A percentile compares a stretch with the other conserved stretches of the same genome.
phyloP scores from a whole-genome alignment of 2,329 filamentous ascomycete species.

The Pleurostoma richardsiae region DNA sequence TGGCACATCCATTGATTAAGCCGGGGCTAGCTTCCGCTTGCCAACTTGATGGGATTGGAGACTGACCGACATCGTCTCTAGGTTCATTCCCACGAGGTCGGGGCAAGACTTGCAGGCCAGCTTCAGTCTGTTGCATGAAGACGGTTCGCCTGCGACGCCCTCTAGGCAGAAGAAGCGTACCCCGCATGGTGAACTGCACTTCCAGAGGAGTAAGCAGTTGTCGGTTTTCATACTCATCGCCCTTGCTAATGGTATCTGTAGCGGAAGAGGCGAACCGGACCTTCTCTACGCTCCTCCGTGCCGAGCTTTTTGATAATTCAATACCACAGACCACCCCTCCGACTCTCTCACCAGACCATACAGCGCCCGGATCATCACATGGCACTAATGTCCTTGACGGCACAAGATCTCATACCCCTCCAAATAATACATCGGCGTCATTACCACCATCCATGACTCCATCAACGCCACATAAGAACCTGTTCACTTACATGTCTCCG shows the following conservation, averaged over 20 bases:
- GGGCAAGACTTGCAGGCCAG: constrained; percentile 92
- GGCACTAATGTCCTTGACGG: constrained; percentile 56
- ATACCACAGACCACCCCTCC: constrained; percentile 75
- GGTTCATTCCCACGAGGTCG: constrained; percentile 91
- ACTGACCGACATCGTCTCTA: constrained; percentile 25
- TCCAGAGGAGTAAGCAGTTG: constrained; percentile 72
- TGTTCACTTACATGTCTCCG: constrained; percentile 87
- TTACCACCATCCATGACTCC: constrained; percentile 78
- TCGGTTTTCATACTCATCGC: background rate
- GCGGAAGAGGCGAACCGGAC: constrained; percentile 94
- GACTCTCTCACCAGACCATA: constrained; percentile 54
- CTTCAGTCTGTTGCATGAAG: constrained; percentile 86
- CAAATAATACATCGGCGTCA: constrained; percentile 55
- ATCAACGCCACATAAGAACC: constrained; percentile 94
- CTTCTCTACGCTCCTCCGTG: constrained; percentile 80
- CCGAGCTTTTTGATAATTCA: constrained; percentile 87
- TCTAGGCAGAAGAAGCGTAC: constrained; percentile 80
- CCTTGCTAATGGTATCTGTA: constrained; percentile 22
- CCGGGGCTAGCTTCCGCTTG: background rate
- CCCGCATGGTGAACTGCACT: constrained; percentile 86
- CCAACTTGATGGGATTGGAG: no score
- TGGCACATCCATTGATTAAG: background rate
- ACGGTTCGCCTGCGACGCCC: constrained; percentile 87
- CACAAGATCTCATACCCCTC: constrained; percentile 76
- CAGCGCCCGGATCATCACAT: constrained; percentile 42